Percentiles rank a stretch among this genome's conserved stretches.
These are phyloP conservation scores for Xerocomus spinulosus DNA, from an alignment of 768 basidiomycete species.

Conservation along the genomic window DNA sequence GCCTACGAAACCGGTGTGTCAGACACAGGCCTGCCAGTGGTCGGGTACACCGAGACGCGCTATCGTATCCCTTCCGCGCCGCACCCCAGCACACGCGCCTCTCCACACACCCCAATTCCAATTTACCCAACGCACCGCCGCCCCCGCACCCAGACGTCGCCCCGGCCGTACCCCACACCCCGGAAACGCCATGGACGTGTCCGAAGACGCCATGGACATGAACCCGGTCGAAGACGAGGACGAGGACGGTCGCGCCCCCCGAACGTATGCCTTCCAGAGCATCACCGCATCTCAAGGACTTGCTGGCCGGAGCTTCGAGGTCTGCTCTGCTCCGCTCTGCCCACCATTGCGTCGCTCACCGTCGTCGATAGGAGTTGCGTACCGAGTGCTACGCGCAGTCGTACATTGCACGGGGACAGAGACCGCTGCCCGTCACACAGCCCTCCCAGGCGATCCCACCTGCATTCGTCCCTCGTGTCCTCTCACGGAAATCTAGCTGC, in stretches of 20 bases:
- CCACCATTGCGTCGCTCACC: too few relatives aligned
- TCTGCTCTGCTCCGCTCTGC: too few relatives aligned
- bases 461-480: conserved; percentile 21
- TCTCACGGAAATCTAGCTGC: neutral
- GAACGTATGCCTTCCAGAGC: conserved; percentile 24
- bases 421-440: conserved; percentile 13
- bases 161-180: too few relatives aligned
- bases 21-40: too few relatives aligned
- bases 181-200: neutral
- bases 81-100: neutral
- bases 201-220: too few relatives aligned
- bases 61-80: conserved; percentile 18
- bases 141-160: neutral
- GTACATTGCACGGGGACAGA: conserved; percentile 20
- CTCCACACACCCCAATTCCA: neutral
- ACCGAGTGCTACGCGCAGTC: conserved; percentile 31
- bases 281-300: conserved; percentile 26
- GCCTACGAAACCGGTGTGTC: too few relatives aligned
- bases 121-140: neutral
- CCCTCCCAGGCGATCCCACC: conserved; percentile 27
- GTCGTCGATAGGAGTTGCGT: conserved; percentile 19
- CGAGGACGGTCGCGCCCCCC: too few relatives aligned
- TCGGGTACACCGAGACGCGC: conserved; percentile 23
- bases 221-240: neutral
- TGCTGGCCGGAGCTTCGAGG: conserved; percentile 27